phyloP scores from a whole-genome alignment of 352 stramenopile species.

The Phytophthora podocarpi region DNA sequence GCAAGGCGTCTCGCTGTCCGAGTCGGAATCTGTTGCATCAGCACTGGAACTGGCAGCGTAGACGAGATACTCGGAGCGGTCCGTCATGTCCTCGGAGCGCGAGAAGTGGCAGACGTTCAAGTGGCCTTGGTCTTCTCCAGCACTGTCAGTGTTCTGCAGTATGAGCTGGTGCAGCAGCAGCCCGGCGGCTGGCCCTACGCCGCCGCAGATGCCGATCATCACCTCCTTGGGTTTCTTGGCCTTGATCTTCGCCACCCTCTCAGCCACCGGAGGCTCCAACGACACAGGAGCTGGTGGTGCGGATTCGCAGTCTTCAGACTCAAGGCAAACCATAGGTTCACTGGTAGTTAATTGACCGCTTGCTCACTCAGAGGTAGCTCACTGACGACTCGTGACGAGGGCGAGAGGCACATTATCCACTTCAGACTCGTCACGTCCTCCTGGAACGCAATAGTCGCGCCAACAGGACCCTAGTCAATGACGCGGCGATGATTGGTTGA shows the following conservation, averaged over 20 bases:
- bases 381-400: too few relatives aligned
- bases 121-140: conserved; percentile 67
- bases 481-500: conserved; percentile 14
- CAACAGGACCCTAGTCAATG: too few relatives aligned
- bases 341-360: too few relatives aligned
- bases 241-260: conserved; percentile 17
- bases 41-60: conserved; percentile 18
- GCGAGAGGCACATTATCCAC: too few relatives aligned
- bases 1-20: conserved; percentile 6
- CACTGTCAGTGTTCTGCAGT: conserved; percentile 69
- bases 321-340: neutral
- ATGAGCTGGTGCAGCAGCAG: conserved; percentile 79
- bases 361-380: conserved; percentile 5
- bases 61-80: conserved; percentile 66
- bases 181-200: conserved; percentile 69
- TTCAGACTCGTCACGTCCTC: too few relatives aligned
- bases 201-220: conserved; percentile 76
- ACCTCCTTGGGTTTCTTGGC: conserved; percentile 37
- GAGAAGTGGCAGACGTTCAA: conserved; percentile 77
- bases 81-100: conserved; percentile 77
- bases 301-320: too few relatives aligned
- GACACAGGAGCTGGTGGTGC: neutral
- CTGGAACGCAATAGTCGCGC: too few relatives aligned
- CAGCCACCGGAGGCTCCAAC: conserved; percentile 7
- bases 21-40: conserved; percentile 27